Conservation (phyloP, 2,329 filamentous ascomycete species). For the Aspergillus alliaceus region DNA sequence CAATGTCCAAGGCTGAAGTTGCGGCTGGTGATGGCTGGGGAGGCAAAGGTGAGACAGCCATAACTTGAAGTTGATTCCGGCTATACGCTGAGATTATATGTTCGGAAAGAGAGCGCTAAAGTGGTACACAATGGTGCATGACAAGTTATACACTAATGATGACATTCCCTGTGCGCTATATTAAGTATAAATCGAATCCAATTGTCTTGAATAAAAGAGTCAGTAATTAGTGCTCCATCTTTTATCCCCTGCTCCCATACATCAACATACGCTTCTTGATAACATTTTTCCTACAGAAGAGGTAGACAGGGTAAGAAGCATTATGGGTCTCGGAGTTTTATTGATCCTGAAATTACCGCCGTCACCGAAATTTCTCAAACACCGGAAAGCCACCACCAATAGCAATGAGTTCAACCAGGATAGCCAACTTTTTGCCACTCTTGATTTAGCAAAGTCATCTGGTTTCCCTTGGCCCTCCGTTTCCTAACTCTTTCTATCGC, state of each 20-base stretch:
- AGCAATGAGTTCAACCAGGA: background rate
- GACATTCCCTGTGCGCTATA: background rate
- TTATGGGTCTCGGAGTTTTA: slow-evolving; percentile 30
- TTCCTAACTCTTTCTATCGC: background rate
- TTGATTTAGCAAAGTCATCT: background rate
- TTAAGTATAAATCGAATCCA: background rate
- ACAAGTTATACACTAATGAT: background rate
- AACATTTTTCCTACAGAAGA: background rate
- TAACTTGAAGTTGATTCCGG: slow-evolving; percentile 10
- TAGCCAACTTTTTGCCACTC: background rate
- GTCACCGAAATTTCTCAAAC: slow-evolving; percentile 29
- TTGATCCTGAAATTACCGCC: slow-evolving; percentile 29
- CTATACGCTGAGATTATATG: background rate
- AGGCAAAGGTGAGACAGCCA: slow-evolving; percentile 46
- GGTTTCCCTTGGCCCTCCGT: background rate
- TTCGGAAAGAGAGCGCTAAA: background rate
- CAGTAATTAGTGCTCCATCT: background rate
- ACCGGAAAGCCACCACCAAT: background rate
- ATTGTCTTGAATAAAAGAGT: background rate
- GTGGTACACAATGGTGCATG: background rate
- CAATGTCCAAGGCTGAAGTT: slow-evolving; percentile 32
- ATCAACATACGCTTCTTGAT: background rate
- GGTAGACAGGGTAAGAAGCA: too few relatives aligned
- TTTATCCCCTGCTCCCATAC: background rate
- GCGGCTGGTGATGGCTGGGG: slow-evolving; percentile 38